These are phyloP conservation scores for Scenedesmus sp. DNA, from an alignment of 163 green algal species.

Conservation along the genomic window DNA sequence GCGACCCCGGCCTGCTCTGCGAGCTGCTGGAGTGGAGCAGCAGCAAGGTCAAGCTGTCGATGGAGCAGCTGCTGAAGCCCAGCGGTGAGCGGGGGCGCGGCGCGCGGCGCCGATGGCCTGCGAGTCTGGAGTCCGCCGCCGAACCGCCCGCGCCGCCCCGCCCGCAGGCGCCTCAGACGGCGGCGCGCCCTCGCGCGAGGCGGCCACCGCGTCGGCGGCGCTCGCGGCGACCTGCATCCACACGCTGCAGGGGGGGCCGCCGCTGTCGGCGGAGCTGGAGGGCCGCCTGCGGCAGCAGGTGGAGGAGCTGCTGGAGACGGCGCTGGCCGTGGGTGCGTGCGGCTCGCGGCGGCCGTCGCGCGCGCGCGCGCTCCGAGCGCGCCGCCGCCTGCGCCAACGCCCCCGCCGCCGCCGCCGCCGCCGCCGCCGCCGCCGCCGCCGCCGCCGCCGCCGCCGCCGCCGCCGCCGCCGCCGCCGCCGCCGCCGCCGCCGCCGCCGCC, in stretches of 20 bases:
- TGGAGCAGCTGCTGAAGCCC: slow-evolving; percentile 50
- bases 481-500: no score
- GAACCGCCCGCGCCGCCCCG: no score
- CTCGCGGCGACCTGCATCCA: slow-evolving; percentile 31
- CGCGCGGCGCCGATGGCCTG: no score
- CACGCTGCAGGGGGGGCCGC: slow-evolving; percentile 23
- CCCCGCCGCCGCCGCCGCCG: no score
- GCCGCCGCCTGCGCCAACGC: no score
- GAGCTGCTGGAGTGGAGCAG: slow-evolving; percentile 48
- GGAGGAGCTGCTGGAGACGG: slow-evolving; percentile 16
- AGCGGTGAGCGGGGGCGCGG: no score
- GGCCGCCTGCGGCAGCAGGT: slow-evolving; percentile 15
- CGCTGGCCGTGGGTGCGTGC: slow-evolving; percentile 41
- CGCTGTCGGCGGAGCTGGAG: slow-evolving; percentile 16
- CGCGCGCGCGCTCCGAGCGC: no score
- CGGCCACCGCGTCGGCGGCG: background rate
- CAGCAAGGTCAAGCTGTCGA: slow-evolving; percentile 44
- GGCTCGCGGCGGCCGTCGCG: no score
- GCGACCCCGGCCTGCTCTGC: slow-evolving; percentile 35
- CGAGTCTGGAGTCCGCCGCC: no score
- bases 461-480: background rate
- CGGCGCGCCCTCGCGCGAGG: slow-evolving; percentile 14
- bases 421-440: no score
- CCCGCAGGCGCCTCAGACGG: no score
- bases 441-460: no score